phyloP scores from a whole-genome alignment of 805 yeast genomes.

The Komagataella ulmi region DNA sequence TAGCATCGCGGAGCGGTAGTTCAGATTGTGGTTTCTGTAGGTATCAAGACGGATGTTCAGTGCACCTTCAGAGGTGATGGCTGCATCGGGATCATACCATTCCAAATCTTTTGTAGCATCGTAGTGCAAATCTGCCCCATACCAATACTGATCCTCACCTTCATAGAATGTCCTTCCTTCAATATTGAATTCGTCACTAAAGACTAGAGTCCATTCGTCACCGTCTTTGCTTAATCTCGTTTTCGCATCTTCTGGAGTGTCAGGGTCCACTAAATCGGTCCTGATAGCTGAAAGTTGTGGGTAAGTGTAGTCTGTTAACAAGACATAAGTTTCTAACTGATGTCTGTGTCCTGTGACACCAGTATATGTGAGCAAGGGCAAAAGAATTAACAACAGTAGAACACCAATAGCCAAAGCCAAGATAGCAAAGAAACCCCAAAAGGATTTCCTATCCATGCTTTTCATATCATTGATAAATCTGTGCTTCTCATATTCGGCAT shows the following conservation, averaged over 20 bases:
- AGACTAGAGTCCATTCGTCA: constrained; percentile 60
- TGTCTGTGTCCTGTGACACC: constrained; percentile 32
- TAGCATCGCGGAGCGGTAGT: constrained; percentile 82
- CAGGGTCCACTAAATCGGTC: constrained; percentile 51
- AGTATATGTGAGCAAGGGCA: constrained; percentile 77
- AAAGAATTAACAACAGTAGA: constrained; percentile 54
- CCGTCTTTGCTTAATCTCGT: constrained; percentile 48
- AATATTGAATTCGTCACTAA: constrained; percentile 82
- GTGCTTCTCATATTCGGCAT: constrained; percentile 71
- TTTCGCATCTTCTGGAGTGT: constrained; percentile 39
- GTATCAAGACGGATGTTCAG: constrained; percentile 67
- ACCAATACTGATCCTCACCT: constrained; percentile 88
- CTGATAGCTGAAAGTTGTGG: constrained; percentile 47
- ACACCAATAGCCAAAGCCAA: constrained; percentile 45
- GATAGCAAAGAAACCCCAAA: constrained; percentile 51
- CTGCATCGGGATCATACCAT: constrained; percentile 94
- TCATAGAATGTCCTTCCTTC: constrained; percentile 85
- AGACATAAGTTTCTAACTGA: constrained; percentile 18
- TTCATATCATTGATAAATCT: constrained; percentile 53
- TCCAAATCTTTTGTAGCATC: constrained; percentile 84
- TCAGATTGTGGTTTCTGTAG: constrained; percentile 60
- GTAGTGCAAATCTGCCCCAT: constrained; percentile 73
- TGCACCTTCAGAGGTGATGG: constrained; percentile 63
- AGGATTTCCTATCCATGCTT: constrained; percentile 48
- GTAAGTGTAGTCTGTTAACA: constrained; percentile 42